Base-by-base conservation (phyloP, 2,329 filamentous ascomycete species). In the Cladosporium velox region DNA sequence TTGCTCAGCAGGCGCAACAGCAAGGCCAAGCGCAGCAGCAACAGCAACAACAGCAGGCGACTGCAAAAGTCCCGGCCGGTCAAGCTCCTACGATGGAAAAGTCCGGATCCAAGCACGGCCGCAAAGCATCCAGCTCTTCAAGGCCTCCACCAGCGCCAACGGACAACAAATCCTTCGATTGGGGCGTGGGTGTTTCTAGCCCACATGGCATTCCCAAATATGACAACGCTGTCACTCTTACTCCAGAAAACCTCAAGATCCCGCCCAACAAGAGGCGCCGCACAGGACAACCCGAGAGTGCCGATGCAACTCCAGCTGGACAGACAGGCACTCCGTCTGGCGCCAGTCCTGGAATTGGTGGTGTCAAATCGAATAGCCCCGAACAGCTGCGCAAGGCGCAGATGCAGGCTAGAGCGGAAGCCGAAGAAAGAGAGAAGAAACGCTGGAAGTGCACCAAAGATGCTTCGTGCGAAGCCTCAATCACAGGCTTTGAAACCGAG, bases 191-290 rank as follows among this genome's bases (percentile, higher is more conserved):
- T 6, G 49, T 58, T 14, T 66, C 72, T 26, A 74, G 73, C 64
- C 86, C 86, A 18, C 81, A 84, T 64, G 86, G 86, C 28, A 81
- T 87, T 65, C 86, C 87, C 10, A 82, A 83, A 67, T 85, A 84
- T 61, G 85, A 86, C 65, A 80, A 80, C 10, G 68, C 69, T 26
- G 79, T 80, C 24, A 82, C 81, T 24, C 80, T 88, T 59, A 85
- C 83, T 4, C 81, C 82, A 12, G 84, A 86, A 60, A 85, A 87
- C 68, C 79, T 89, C 57, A 84, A 86, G 57, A 76, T 88, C 28
- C 87, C 86, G 21, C 80, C 83, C 2, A 79, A 80, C 65, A 89
- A 88, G 79, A 85, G 82, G 71, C 80, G 82, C 63, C 87, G 86
- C 78, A 75, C 79, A 38, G 79, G 79, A 18, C 72, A 74, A 28